Conservation (phyloP, 1,139 yeast species). For the Pichia cactophila region DNA sequence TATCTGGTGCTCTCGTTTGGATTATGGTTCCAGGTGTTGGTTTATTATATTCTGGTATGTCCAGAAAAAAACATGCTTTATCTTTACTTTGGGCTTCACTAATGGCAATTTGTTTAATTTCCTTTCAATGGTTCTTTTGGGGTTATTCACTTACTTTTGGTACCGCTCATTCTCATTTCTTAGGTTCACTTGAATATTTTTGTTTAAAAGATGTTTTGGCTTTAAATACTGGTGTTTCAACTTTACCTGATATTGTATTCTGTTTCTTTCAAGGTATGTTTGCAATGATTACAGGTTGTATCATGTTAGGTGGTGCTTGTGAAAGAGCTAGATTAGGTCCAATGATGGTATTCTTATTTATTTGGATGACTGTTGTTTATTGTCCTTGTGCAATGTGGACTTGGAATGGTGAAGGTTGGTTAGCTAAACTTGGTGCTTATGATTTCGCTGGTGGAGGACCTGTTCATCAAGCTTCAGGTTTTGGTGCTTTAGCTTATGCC, state of each 20-base stretch:
- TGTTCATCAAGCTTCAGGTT: constrained; percentile 91
- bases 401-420: constrained; percentile 93
- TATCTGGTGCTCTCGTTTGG: constrained; percentile 69
- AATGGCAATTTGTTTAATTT: constrained; percentile 73
- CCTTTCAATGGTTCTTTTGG: constrained; percentile 97
- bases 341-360: constrained; percentile 86
- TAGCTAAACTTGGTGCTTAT: constrained; percentile 68
- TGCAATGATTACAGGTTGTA: constrained; percentile 83
- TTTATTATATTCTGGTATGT: constrained; percentile 77
- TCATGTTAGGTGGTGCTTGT: constrained; percentile 95
- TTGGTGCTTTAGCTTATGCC: constrained; percentile 91
- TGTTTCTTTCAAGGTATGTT: constrained; percentile 95
- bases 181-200: constrained; percentile 77
- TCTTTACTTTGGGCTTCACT: constrained; percentile 90
- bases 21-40: constrained; percentile 96
- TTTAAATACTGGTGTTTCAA: constrained; percentile 55
- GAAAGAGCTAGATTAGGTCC: constrained; percentile 97
- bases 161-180: constrained; percentile 49
- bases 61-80: constrained; percentile 87
- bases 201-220: constrained; percentile 76
- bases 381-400: constrained; percentile 96
- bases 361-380: constrained; percentile 95
- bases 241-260: constrained; percentile 80
- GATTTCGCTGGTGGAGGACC: constrained; percentile 99
- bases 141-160: constrained; percentile 87